Base-by-base conservation (phyloP, 495 filamentous ascomycete genomes). In the Neurospora sp. region DNA sequence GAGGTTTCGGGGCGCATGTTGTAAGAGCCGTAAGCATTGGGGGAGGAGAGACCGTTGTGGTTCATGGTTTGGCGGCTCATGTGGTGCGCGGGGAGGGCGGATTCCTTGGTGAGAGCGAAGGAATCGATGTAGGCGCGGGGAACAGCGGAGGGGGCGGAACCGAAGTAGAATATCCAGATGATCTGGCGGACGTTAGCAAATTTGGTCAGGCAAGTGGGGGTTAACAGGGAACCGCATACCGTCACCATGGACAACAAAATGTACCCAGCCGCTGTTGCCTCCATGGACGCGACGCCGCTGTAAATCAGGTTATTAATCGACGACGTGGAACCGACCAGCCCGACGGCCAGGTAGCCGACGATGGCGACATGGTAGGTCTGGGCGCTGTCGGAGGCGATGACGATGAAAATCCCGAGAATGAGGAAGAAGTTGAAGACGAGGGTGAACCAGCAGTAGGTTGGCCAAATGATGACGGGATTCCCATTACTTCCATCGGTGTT, bases 101-200 rank as follows among this genome's bases (percentile, higher is more conserved):
- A 88, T 76, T 96, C 94, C 84, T 97, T 98, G 85, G 96, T 88
- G 5, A 98, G 87, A 42, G 96, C 95, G 77, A 97, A 98, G 3
- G 95, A 97, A 83, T 99, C 96, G 75, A 98, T 92, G 80, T 95
- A 97, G 46, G 93, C 91, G 72, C 95, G 93, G 75, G 94, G 93
- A 72, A 90, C 86, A n/a, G 95, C 93, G 71, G 93, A 91, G 7
- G 96, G 94, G 3, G 93, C 90, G 9, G 96, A 97, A 73, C 96
- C 96, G 78, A 97, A 99, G 84, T 98, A 97, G 84, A 97, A 97
- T 74, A 98, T 97, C 96, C 96, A 99, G 69, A 98, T 89, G 78
- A 98, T 93, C 95, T 98, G 75, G 66, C 3, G 1, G 4, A 35
- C 14, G 71, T 80, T 73, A 82, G 79, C 70, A 16, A 16, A n/a